A percentile compares a stretch with the other conserved stretches of the same genome.
These are phyloP conservation scores for Letharia columbiana DNA, from an alignment of 495 filamentous ascomycete species.

Conservation along the genomic window DNA sequence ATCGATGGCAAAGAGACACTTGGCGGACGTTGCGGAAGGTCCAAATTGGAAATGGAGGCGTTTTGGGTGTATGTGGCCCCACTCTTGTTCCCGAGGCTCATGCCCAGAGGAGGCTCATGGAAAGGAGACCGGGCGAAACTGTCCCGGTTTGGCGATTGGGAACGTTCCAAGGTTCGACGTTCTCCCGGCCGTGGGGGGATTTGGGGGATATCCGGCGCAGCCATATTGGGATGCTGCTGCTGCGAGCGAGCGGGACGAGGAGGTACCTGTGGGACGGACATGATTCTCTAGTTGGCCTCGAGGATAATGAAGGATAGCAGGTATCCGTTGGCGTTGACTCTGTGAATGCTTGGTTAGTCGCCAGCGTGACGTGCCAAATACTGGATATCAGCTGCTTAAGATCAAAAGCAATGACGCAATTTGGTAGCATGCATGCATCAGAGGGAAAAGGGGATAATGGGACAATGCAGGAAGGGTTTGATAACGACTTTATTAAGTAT, in stretches of 20 bases:
- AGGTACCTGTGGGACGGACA: slow-evolving; percentile 43
- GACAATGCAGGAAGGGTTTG: neutral
- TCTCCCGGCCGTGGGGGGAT: slow-evolving; percentile 59
- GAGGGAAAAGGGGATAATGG: neutral
- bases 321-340: slow-evolving; percentile 1
- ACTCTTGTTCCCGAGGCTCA: slow-evolving; percentile 35
- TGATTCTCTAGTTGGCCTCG: slow-evolving; percentile 21
- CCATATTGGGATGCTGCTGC: slow-evolving; percentile 29
- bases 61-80: slow-evolving; percentile 34
- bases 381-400: slow-evolving; percentile 9
- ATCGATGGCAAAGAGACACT: slow-evolving; percentile 76
- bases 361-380: slow-evolving; percentile 3
- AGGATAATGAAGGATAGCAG: neutral
- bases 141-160: slow-evolving; percentile 65
- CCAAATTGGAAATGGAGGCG: slow-evolving; percentile 31
- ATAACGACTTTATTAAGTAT: slow-evolving; percentile 10
- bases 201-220: slow-evolving; percentile 35
- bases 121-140: slow-evolving; percentile 79
- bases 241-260: slow-evolving; percentile 41
- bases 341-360: slow-evolving; percentile 12
- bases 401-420: slow-evolving; percentile 1
- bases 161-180: slow-evolving; percentile 60
- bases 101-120: slow-evolving; percentile 53
- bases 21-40: slow-evolving; percentile 53
- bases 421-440: slow-evolving; percentile 1